These are phyloP conservation scores for Cinnamomum micranthum DNA, from an alignment of 164 flowering plant species.

Conservation along the genomic window DNA sequence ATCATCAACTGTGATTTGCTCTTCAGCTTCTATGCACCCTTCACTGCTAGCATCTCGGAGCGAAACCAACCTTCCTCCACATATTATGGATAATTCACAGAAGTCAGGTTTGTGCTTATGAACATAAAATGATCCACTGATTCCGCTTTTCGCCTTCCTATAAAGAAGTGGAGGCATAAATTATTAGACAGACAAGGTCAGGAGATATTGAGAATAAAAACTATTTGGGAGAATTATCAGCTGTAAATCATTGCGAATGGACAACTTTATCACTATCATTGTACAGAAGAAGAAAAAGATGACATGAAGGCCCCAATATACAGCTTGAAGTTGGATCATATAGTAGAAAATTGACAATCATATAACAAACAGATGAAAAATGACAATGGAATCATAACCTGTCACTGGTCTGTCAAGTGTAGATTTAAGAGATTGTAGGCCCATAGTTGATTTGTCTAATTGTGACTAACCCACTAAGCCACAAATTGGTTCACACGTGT, in stretches of 20 bases:
- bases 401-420: no score
- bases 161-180: background rate
- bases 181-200: background rate
- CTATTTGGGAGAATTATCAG: no score
- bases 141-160: conserved; percentile 51
- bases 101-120: conserved; percentile 49
- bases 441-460: no score
- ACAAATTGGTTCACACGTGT: no score
- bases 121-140: conserved; percentile 46
- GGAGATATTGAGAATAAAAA: no score
- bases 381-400: no score
- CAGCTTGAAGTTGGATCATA: background rate
- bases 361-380: no score
- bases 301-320: background rate
- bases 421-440: no score
- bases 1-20: conserved; percentile 25
- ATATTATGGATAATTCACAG: conserved; percentile 46
- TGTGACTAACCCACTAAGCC: no score
- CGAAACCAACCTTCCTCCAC: conserved; percentile 49
- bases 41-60: conserved; percentile 38
- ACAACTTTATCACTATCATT: background rate
- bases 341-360: background rate
- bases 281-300: background rate
- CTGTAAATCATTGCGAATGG: background rate
- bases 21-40: conserved; percentile 42